Conservation (phyloP, 2,329 filamentous ascomycete genomes). For the Pseudogymnoascus destructans region DNA sequence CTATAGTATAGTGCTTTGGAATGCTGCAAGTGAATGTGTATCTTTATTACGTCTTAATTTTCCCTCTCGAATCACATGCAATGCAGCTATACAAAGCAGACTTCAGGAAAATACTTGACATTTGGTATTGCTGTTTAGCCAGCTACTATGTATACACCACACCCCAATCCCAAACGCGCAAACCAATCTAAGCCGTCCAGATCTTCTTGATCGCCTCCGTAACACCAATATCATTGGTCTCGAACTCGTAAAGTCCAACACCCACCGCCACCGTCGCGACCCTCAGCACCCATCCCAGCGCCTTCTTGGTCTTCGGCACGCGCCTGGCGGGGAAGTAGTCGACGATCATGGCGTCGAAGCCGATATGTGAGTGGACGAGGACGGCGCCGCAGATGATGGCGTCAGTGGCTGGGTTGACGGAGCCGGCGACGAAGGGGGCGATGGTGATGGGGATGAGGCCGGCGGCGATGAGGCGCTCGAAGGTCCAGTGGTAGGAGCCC, state of each 20-base stretch:
- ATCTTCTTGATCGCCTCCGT: constrained; percentile 80
- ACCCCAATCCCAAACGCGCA: background rate
- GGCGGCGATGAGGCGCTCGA: constrained; percentile 73
- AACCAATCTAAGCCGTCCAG: constrained; percentile 58
- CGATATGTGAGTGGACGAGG: constrained; percentile 88
- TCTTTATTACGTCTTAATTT: background rate
- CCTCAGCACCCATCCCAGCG: constrained; percentile 69
- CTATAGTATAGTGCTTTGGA: background rate
- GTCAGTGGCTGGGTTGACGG: constrained; percentile 79
- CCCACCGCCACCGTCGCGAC: constrained; percentile 66
- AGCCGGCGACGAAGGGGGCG: constrained; percentile 82
- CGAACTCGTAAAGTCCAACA: constrained; percentile 90
- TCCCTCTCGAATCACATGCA: background rate
- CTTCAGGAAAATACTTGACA: background rate
- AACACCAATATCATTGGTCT: constrained; percentile 94
- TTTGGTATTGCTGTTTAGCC: constrained; percentile 7
- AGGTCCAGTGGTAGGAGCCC: constrained; percentile 97
- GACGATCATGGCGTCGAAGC: constrained; percentile 79
- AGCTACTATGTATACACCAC: constrained; percentile 7
- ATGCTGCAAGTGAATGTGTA: background rate
- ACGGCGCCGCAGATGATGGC: constrained; percentile 71
- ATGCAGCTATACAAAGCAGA: background rate
- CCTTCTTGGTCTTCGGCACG: constrained; percentile 52
- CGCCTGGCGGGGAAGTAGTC: constrained; percentile 75
- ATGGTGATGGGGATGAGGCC: constrained; percentile 77